phyloP scores from a whole-genome alignment of 1,284 basidiomycete genomes.

The Pterulicium gracile region DNA sequence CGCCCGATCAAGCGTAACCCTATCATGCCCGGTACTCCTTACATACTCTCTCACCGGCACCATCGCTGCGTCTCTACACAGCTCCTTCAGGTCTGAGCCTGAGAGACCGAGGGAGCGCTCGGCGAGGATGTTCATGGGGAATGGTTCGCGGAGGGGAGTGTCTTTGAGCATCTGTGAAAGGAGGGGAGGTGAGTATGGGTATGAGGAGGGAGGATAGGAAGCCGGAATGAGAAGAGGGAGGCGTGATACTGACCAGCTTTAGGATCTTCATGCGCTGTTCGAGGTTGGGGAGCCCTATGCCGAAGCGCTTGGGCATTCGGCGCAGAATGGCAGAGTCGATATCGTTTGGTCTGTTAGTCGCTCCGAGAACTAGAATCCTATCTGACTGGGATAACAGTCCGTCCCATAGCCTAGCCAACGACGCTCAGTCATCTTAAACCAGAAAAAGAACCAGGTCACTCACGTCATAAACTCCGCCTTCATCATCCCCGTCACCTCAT shows the following conservation, averaged over 20 bases:
- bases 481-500: conserved; percentile 99
- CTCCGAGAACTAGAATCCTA: conserved; percentile 89
- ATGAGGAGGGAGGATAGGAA: no score
- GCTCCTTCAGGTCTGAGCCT: conserved; percentile 88
- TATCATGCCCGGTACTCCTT: conserved; percentile 43
- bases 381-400: conserved; percentile 81
- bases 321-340: conserved; percentile 94
- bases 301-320: conserved; percentile 97
- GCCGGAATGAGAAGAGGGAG: background rate
- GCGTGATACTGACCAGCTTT: conserved; percentile 57
- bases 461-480: conserved; percentile 99
- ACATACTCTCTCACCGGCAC: conserved; percentile 84
- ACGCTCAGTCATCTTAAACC: conserved; percentile 7
- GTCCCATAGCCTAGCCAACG: conserved; percentile 76
- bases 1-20: conserved; percentile 38
- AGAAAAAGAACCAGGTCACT: conserved; percentile 19
- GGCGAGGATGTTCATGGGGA: conserved; percentile 64
- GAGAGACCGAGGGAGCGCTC: conserved; percentile 70
- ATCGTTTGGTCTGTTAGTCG: conserved; percentile 91
- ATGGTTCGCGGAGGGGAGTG: conserved; percentile 55
- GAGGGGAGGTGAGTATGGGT: background rate
- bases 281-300: conserved; percentile 73
- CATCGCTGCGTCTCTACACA: conserved; percentile 93
- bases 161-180: conserved; percentile 77
- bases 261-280: conserved; percentile 87